phyloP scores from a whole-genome alignment of 164 flowering plant species.

The Protea cynaroides region DNA sequence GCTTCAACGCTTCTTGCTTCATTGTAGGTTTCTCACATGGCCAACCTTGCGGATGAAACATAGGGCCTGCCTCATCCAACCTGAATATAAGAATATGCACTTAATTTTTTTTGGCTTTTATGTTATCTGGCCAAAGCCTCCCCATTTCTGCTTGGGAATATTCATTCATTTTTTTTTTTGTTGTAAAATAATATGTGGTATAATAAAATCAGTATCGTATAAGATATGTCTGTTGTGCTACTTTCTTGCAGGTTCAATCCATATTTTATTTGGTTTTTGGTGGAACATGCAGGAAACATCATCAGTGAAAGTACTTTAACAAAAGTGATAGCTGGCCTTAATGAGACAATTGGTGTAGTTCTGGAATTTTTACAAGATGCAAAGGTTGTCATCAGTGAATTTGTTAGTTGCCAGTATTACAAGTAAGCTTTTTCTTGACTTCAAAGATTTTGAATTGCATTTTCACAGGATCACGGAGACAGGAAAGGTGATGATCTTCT shows the following conservation, averaged over 20 bases:
- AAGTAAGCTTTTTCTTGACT: neutral
- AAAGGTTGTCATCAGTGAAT: conserved; percentile 40
- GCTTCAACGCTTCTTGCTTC: no score
- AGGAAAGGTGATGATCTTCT: conserved; percentile 91
- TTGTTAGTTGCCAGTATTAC: neutral
- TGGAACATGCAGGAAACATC: conserved; percentile 29
- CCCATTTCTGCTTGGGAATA: conserved; percentile 3
- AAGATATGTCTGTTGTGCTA: no score
- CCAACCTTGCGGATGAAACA: neutral
- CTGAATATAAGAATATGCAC: no score
- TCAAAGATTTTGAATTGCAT: neutral
- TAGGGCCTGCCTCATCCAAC: no score
- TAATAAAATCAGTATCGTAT: neutral
- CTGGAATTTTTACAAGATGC: conserved; percentile 88
- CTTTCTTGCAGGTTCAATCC: no score
- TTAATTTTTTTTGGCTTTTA: no score
- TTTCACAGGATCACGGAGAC: conserved; percentile 66
- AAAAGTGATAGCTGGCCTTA: conserved; percentile 62
- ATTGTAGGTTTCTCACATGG: no score
- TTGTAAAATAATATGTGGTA: neutral
- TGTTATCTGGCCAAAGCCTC: neutral
- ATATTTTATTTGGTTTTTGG: neutral
- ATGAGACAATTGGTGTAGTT: conserved; percentile 74
- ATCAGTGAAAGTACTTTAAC: conserved; percentile 48
- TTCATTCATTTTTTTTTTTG: neutral